phyloP scores from a whole-genome alignment of 495 filamentous ascomycete genomes.

The Xylaria palmicola region DNA sequence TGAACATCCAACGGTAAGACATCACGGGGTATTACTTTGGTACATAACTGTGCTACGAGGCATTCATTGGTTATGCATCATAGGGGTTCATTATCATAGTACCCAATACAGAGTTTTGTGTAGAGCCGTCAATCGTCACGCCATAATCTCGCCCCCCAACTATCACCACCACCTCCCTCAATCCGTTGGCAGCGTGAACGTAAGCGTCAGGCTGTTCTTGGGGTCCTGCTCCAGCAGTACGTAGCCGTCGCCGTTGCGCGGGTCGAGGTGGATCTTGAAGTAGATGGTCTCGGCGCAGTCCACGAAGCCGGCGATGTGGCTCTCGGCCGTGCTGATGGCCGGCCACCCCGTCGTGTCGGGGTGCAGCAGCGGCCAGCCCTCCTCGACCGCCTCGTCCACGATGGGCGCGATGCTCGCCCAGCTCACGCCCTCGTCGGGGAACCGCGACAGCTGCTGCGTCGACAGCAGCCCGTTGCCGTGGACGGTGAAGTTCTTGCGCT shows the following conservation, averaged over 20 bases:
- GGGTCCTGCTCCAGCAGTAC: constrained; percentile 26
- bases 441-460: constrained; percentile 25
- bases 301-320: constrained; percentile 17
- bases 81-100: neutral
- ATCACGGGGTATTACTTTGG: neutral
- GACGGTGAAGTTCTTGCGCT: constrained; percentile 32
- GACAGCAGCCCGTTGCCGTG: constrained; percentile 27
- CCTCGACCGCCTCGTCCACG: constrained; percentile 1
- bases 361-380: constrained; percentile 9
- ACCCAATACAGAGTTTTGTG: neutral
- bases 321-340: constrained; percentile 3
- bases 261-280: constrained; percentile 14
- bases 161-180: neutral
- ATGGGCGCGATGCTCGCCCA: neutral
- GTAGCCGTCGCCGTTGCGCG: constrained; percentile 18
- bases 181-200: neutral
- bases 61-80: neutral
- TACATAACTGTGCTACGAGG: neutral
- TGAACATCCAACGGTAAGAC: too few species aligned
- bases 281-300: constrained; percentile 22
- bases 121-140: neutral
- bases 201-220: constrained; percentile 18
- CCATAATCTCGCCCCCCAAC: neutral
- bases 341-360: constrained; percentile 29
- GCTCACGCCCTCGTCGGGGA: constrained; percentile 24